Evolutionary conservation across 1,284 basidiomycete genomes (phyloP).

Genomic region (Athelia psychrophila): DNA sequence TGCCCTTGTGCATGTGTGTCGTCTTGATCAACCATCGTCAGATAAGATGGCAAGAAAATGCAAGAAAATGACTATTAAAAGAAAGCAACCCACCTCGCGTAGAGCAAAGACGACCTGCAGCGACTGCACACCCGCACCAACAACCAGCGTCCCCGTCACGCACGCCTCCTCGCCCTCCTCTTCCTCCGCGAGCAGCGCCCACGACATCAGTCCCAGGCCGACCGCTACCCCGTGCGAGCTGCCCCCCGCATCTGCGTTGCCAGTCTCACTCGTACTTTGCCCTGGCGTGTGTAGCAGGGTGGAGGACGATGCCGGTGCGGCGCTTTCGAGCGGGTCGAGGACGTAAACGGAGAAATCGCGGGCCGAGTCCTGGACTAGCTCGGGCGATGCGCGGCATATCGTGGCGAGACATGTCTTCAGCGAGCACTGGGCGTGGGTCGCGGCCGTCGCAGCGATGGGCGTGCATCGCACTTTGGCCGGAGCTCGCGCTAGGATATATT

Average conservation of each 20-base stretch:
- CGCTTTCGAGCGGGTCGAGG: slow-evolving; percentile 71
- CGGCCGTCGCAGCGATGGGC: slow-evolving; percentile 20
- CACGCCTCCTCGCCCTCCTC: slow-evolving; percentile 27
- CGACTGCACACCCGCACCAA: slow-evolving; percentile 43
- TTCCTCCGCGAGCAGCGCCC: slow-evolving; percentile 48
- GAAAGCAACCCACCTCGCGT: slow-evolving; percentile 49
- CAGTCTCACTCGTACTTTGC: too few species aligned
- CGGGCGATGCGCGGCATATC: slow-evolving; percentile 62
- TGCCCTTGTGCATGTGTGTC: slow-evolving; percentile 23
- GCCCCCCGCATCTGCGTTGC: too few species aligned
- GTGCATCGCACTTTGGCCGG: slow-evolving; percentile 23
- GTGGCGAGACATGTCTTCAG: slow-evolving; percentile 64
- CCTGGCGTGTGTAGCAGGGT: too few species aligned
- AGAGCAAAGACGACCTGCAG: slow-evolving; percentile 70
- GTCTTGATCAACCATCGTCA: neutral
- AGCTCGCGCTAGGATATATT: slow-evolving; percentile 60
- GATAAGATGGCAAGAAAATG: too few species aligned
- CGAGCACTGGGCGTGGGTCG: slow-evolving; percentile 40
- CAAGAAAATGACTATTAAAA: neutral
- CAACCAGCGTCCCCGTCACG: slow-evolving; percentile 60
- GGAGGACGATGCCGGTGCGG: slow-evolving; percentile 36
- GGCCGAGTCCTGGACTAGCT: slow-evolving; percentile 52
- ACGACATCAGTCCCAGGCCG: slow-evolving; percentile 68
- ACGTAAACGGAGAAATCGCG: slow-evolving; percentile 74
- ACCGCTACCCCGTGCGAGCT: slow-evolving; percentile 54